A percentile compares a stretch with the other conserved stretches of the same genome.
Evolutionary conservation across 2,329 filamentous ascomycete species (phyloP).

Genomic region (Pseudocercospora fijiensis): DNA sequence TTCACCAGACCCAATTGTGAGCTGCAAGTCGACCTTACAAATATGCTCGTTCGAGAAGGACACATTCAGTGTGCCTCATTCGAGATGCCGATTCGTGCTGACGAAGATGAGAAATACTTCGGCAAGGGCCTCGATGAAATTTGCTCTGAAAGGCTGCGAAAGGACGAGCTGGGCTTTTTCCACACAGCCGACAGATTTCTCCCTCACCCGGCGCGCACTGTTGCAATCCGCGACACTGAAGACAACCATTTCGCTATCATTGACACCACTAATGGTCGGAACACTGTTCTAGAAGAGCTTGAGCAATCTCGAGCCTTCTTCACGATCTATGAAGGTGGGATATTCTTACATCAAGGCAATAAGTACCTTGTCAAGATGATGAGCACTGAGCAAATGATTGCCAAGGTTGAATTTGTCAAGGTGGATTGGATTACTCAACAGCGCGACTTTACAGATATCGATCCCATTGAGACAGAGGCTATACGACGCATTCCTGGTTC

Average conservation of each 20-base stretch:
- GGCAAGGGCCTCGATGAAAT: conserved; percentile 69
- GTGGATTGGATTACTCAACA: conserved; percentile 95
- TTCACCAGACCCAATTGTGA: conserved; percentile 88
- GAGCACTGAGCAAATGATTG: conserved; percentile 73
- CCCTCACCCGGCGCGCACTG: conserved; percentile 76
- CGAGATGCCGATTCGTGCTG: conserved; percentile 86
- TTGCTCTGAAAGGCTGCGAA: conserved; percentile 69
- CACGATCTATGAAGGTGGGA: conserved; percentile 93
- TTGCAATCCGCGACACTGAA: conserved; percentile 84
- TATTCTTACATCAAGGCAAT: conserved; percentile 93
- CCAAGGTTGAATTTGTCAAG: conserved; percentile 81
- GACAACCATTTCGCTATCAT: conserved; percentile 94
- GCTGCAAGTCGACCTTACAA: conserved; percentile 86
- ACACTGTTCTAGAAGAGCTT: conserved; percentile 89
- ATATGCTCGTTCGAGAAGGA: conserved; percentile 86
- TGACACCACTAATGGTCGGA: conserved; percentile 78
- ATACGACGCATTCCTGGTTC: conserved; percentile 70
- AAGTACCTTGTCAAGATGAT: conserved; percentile 92
- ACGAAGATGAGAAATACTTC: conserved; percentile 76
- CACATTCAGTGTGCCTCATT: conserved; percentile 94
- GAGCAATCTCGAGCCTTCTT: conserved; percentile 94
- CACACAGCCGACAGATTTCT: conserved; percentile 88
- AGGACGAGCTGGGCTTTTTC: conserved; percentile 77
- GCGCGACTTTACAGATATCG: conserved; percentile 89
- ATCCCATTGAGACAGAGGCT: conserved; percentile 86